These are phyloP conservation scores for Astrephomene gubernaculifera DNA, from an alignment of 139 green algal species.

Conservation along the genomic window DNA sequence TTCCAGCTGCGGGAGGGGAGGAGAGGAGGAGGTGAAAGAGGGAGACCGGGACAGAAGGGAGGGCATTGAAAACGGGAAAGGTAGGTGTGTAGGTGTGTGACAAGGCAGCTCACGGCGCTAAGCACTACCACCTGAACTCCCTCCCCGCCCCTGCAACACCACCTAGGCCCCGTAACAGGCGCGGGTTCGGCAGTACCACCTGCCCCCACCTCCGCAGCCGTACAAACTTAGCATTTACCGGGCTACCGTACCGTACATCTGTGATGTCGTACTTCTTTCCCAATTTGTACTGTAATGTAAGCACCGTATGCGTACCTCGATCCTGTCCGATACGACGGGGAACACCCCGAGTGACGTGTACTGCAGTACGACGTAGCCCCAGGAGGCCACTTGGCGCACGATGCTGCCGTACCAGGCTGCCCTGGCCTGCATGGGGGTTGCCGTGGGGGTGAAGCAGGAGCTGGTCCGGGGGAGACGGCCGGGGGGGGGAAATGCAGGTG, in stretches of 20 bases:
- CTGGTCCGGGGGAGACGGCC: neutral
- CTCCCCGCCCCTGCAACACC: too few relatives aligned
- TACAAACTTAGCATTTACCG: neutral
- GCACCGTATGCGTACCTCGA: slow-evolving; percentile 21
- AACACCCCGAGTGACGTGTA: neutral
- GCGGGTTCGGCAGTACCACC: neutral
- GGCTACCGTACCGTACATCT: neutral
- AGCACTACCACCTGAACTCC: too few relatives aligned
- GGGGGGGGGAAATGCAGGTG: neutral
- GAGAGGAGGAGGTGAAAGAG: neutral
- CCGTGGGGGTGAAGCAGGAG: too few relatives aligned
- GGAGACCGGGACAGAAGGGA: neutral
- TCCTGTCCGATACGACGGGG: neutral
- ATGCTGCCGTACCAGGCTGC: slow-evolving; percentile 4
- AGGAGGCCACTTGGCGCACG: neutral
- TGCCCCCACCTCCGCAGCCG: neutral
- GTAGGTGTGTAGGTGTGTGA: neutral
- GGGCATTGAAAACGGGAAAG: neutral
- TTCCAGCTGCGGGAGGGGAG: slow-evolving; percentile 12
- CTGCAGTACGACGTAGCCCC: slow-evolving; percentile 22
- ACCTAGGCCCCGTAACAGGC: neutral
- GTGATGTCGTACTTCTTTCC: too few relatives aligned
- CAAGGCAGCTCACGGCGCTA: neutral
- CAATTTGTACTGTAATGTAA: too few relatives aligned
- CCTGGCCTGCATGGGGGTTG: too few relatives aligned